Evolutionary conservation across 768 basidiomycete species (phyloP), one percentile per base, ranked within the genome.

Genomic region (Ramaria sp.): DNA sequence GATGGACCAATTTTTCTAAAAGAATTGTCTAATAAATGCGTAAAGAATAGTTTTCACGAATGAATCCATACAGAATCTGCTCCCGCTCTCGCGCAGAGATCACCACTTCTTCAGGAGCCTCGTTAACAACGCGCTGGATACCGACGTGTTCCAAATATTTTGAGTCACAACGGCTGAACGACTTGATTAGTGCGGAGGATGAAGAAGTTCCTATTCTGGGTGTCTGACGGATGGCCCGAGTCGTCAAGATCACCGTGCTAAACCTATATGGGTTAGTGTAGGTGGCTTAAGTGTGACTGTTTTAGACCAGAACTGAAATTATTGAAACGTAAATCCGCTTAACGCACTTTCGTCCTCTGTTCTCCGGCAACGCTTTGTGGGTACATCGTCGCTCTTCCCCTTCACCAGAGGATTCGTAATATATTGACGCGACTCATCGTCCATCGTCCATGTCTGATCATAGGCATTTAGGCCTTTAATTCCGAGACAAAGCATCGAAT

Each of bases 221-320:
- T 8, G 78, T 80, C 60, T 73, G 68, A n/a, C 66, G 70, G 36
- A 64, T 66, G 3, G 81, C 73, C 15, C 69, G 68, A 34, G 68
- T 66, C 42, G 79, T 76, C 18, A 79, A 58, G 12, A 78, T 60
- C 10, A 78, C 73, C 9, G 71, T 68, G 56, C 77, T 62, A 5
- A 70, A 73, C 52, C 71, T 69, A 2, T 61, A 48, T 3, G 61
- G 59, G 20, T 59, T 59, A 32, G 63, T n/a, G 16, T 48, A 58
- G 44, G 60, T 47, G 39, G 66, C 72, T 73, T 39, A 13, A 44
- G 16, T 13, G 42, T 28, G 13, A 24, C 32, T 2, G 13, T 34
- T 9, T 13, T 1, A 8, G 12, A 41, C 25, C n/a, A 52, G 50
- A 41, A 24, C 8, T 8, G 8, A 18, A 7, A 41, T 7, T 10